A percentile compares a stretch with the other conserved stretches of the same genome.
phyloP scores from a whole-genome alignment of 768 basidiomycete species.

The Rhizopogon vulgaris region DNA sequence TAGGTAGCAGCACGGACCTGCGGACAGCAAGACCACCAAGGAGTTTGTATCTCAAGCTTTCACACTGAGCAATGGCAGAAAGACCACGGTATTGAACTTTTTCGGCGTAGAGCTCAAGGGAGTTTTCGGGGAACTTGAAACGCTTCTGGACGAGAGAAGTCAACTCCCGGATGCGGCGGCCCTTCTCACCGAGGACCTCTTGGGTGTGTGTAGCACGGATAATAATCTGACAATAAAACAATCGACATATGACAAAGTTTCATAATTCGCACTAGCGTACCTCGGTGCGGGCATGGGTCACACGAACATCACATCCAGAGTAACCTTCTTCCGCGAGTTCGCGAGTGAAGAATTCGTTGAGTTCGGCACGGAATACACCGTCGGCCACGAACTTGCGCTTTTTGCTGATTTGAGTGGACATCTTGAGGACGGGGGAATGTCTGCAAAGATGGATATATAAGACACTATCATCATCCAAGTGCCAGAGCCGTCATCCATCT shows the following conservation, averaged over 20 bases:
- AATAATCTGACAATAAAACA: conserved; percentile 64
- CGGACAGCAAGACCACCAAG: conserved; percentile 99
- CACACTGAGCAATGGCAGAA: conserved; percentile 97
- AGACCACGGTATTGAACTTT: conserved; percentile 98
- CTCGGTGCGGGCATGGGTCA: conserved; percentile 98
- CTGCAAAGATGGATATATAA: conserved; percentile 3
- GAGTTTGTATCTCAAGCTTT: conserved; percentile 97
- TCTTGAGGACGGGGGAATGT: conserved; percentile 33
- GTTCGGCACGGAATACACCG: conserved; percentile 98
- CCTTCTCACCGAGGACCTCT: conserved; percentile 98
- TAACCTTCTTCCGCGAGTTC: conserved; percentile 99
- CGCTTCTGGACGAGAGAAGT: conserved; percentile 98
- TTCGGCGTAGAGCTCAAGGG: conserved; percentile 97
- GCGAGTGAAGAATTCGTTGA: conserved; percentile 97
- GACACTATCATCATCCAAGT: conserved; percentile 4
- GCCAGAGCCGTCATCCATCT: conserved; percentile 2
- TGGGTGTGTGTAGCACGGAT: conserved; percentile 99
- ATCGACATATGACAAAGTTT: background rate
- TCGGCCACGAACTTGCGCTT: conserved; percentile 98
- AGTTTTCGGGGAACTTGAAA: conserved; percentile 99
- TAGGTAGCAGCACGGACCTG: conserved; percentile 38
- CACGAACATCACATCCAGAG: conserved; percentile 99
- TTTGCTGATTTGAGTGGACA: conserved; percentile 91
- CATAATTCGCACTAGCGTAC: conserved; percentile 31
- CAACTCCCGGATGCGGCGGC: conserved; percentile 97